Conservation (phyloP, 306 rosid species). For the Castanea sativa region DNA sequence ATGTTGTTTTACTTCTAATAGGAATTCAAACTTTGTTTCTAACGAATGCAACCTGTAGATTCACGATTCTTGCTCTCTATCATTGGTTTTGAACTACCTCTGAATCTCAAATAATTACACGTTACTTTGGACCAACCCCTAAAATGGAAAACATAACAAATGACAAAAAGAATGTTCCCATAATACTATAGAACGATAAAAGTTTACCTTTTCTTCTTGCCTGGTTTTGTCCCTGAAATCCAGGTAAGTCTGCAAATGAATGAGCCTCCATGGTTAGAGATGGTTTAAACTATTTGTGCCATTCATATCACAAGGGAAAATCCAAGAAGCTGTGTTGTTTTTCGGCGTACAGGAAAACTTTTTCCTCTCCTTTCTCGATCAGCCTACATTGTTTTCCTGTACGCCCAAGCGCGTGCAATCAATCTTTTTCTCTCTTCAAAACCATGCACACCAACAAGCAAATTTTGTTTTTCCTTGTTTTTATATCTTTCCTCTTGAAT, state of each 20-base stretch:
- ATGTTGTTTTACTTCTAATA: background rate
- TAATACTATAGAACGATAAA: background rate
- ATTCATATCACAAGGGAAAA: background rate
- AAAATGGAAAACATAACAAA: background rate
- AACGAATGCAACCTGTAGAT: background rate
- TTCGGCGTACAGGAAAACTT: constrained; percentile 33
- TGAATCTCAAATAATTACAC: too few relatives aligned
- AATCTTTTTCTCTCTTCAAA: background rate
- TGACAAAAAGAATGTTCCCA: background rate
- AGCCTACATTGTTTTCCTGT: constrained; percentile 34
- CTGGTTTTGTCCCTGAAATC: background rate
- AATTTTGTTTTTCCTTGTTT: constrained; percentile 19
- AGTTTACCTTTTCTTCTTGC: background rate
- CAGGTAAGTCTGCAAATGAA: background rate
- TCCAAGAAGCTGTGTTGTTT: background rate
- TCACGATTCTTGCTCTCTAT: background rate
- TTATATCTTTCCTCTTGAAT: constrained; percentile 14
- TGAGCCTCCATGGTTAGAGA: background rate
- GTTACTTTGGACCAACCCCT: background rate
- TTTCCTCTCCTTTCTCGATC: background rate
- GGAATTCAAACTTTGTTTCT: background rate
- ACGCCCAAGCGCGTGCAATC: constrained; percentile 17
- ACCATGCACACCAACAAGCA: constrained; percentile 13
- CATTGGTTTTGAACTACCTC: background rate
- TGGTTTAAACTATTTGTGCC: background rate